These are phyloP conservation scores for Lachnellula suecica DNA, from an alignment of 2,329 filamentous ascomycete species.

Conservation along the genomic window DNA sequence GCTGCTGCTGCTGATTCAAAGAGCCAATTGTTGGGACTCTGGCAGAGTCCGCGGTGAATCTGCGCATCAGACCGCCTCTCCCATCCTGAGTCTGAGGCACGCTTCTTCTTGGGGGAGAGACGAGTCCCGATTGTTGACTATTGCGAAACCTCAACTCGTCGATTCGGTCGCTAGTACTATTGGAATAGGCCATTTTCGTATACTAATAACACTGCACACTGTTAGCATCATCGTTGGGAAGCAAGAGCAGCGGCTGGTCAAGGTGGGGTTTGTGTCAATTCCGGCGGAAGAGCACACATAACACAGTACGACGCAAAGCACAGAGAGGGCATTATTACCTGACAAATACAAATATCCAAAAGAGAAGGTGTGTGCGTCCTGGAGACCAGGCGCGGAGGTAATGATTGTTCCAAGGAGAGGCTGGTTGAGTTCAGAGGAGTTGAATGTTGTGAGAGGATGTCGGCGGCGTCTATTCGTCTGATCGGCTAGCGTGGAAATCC, in stretches of 20 bases:
- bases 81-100: conserved; percentile 62
- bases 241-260: neutral
- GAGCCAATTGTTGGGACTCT: conserved; percentile 71
- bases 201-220: conserved; percentile 22
- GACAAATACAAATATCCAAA: conserved; percentile 12
- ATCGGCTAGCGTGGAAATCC: neutral
- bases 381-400: conserved; percentile 17
- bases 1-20: no score
- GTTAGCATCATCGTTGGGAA: conserved; percentile 25
- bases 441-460: no score
- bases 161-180: conserved; percentile 64
- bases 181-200: conserved; percentile 61
- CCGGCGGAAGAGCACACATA: no score
- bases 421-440: conserved; percentile 1
- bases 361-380: conserved; percentile 14
- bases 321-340: conserved; percentile 5
- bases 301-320: neutral
- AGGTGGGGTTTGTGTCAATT: neutral
- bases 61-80: conserved; percentile 77
- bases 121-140: conserved; percentile 72
- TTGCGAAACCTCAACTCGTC: conserved; percentile 75
- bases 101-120: conserved; percentile 69
- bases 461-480: no score
- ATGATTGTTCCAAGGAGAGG: conserved; percentile 9
- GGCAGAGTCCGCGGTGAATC: conserved; percentile 91